Evolutionary conservation across 176 grass and related monocot genomes (phyloP).

Genomic region (Saccharum officinarum): DNA sequence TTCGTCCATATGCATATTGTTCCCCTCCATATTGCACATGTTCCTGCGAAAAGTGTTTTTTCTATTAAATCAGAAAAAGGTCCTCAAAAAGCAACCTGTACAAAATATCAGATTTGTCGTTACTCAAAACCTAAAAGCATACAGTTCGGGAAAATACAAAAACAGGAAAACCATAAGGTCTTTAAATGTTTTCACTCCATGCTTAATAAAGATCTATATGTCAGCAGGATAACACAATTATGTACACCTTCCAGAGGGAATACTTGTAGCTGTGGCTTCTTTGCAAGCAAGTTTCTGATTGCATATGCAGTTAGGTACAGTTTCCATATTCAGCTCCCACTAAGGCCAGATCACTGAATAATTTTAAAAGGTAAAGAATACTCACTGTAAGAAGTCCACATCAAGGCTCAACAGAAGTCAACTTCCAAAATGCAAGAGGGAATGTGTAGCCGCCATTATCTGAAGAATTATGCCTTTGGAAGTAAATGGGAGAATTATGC

Average conservation of each 20-base stretch:
- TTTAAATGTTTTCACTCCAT: slow-evolving; percentile 1
- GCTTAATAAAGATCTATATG: slow-evolving; percentile 14
- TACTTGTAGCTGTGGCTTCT: not conserved
- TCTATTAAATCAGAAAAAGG: slow-evolving; percentile 1
- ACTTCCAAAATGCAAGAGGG: slow-evolving; percentile 41
- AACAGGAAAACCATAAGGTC: not conserved
- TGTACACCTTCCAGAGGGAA: slow-evolving; percentile 19
- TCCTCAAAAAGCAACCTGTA: slow-evolving; percentile 21
- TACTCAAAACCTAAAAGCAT: slow-evolving; percentile 38
- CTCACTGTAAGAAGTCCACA: slow-evolving; percentile 40
- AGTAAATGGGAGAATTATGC: slow-evolving; percentile 29
- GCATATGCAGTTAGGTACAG: slow-evolving; percentile 40
- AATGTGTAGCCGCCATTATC: slow-evolving; percentile 27
- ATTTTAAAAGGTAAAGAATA: slow-evolving; percentile 21
- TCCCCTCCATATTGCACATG: slow-evolving; percentile 39
- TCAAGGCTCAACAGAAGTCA: slow-evolving; percentile 52
- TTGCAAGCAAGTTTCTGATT: slow-evolving; percentile 31
- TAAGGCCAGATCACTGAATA: slow-evolving; percentile 40
- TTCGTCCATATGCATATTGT: slow-evolving; percentile 41
- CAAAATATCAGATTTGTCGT: slow-evolving; percentile 37
- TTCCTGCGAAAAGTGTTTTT: slow-evolving; percentile 36
- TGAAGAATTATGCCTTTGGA: slow-evolving; percentile 42
- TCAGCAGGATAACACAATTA: slow-evolving; percentile 7
- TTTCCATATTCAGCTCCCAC: slow-evolving; percentile 43
- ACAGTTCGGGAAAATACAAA: not conserved